phyloP scores from a whole-genome alignment of 2,329 filamentous ascomycete species.

The Pseudocercospora crystallina region DNA sequence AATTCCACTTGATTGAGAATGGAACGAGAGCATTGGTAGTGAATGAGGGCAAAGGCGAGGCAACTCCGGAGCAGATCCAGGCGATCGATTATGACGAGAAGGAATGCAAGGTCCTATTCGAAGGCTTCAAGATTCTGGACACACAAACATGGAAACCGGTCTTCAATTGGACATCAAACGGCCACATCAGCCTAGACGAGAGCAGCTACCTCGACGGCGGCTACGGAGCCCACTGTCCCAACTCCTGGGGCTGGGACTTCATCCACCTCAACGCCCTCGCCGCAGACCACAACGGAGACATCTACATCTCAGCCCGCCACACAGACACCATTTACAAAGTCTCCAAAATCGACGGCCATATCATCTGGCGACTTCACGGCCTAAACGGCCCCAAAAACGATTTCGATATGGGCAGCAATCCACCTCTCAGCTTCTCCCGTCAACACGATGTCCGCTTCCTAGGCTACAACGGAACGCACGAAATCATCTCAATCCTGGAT shows the following conservation, averaged over 20 bases:
- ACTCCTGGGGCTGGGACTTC: slow-evolving; percentile 17
- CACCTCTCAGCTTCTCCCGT: slow-evolving; percentile 6
- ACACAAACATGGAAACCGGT: slow-evolving; percentile 33
- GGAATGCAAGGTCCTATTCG: neutral
- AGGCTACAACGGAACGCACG: neutral
- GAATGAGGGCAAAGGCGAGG: slow-evolving; percentile 2
- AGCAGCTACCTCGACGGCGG: slow-evolving; percentile 18
- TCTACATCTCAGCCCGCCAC: slow-evolving; percentile 40
- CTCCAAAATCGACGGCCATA: slow-evolving; percentile 34
- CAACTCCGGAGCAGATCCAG: neutral
- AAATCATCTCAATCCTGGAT: slow-evolving; percentile 16
- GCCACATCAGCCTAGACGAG: slow-evolving; percentile 30
- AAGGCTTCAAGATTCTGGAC: slow-evolving; percentile 32
- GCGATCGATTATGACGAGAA: neutral
- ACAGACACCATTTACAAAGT: slow-evolving; percentile 41
- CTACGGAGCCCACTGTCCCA: neutral
- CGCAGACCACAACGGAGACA: slow-evolving; percentile 40
- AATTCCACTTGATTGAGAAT: slow-evolving; percentile 38
- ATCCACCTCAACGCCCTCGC: slow-evolving; percentile 42
- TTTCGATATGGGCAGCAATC: slow-evolving; percentile 4
- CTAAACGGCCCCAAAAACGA: slow-evolving; percentile 18
- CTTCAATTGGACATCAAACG: slow-evolving; percentile 38
- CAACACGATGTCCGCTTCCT: slow-evolving; percentile 19
- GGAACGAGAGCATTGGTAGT: slow-evolving; percentile 33
- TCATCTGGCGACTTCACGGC: slow-evolving; percentile 38